Conservation (phyloP, 164 flowering plant species). For the Buxus sempervirens region DNA sequence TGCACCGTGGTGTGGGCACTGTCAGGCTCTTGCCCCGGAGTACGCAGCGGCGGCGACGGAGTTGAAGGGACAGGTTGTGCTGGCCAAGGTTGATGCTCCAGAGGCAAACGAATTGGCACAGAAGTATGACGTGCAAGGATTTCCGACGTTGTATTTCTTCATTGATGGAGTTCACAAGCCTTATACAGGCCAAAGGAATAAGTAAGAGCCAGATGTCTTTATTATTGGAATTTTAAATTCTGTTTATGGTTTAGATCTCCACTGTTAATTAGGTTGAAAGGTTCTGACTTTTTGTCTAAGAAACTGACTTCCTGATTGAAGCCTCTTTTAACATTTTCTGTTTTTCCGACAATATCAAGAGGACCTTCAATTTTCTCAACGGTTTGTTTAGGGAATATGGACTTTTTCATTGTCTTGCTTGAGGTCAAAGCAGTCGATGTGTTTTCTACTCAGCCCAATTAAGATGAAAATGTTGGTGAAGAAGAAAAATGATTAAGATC, state of each 20-base stretch:
- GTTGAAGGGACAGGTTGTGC: slow-evolving; percentile 32
- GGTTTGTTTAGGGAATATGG: background rate
- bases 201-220: slow-evolving; percentile 33
- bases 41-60: slow-evolving; percentile 39
- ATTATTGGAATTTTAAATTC: background rate
- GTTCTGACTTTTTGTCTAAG: too few relatives aligned
- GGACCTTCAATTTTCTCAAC: background rate
- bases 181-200: slow-evolving; percentile 64
- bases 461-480: background rate
- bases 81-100: slow-evolving; percentile 41
- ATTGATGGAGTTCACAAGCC: slow-evolving; percentile 78
- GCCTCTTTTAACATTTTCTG: too few relatives aligned
- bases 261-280: background rate
- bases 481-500: background rate
- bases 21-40: slow-evolving; percentile 38
- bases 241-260: background rate
- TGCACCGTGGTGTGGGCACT: slow-evolving; percentile 43
- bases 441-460: background rate
- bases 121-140: slow-evolving; percentile 76
- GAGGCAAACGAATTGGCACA: slow-evolving; percentile 61
- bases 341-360: background rate
- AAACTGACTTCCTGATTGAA: too few relatives aligned
- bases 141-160: slow-evolving; percentile 82
- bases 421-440: background rate
- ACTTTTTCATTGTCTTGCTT: background rate